Base-by-base conservation (phyloP, 345 rosid species). In the Angophora floribunda region DNA sequence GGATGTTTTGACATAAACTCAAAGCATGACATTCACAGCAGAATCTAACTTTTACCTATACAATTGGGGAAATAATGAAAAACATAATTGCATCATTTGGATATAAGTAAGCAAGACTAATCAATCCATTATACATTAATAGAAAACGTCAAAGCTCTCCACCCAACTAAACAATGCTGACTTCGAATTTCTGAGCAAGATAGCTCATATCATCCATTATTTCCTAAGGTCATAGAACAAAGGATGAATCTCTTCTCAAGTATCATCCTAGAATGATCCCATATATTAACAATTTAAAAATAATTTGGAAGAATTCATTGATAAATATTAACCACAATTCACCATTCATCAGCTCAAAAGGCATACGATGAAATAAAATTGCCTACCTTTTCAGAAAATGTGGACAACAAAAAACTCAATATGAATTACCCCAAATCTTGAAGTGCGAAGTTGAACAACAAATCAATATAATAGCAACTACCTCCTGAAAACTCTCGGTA, bases 401-500 rank as follows among this genome's bases (percentile, higher is more conserved):
- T 67, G 45, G 13, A 32, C 24, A 32, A 36, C 7, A 1, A 85
- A 52, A 85, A 22, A 4, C 26, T 85, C 53, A 55, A 55, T 32
- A 85, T 85, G 47, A 30, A 85, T 21, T 15, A n/a, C 44, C 65
- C 4, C 10, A 21, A 11, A 85, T 53, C 45, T 67, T 75, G 7
- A n/a, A 11, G 3, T 26, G 22, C 8, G 5, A 51, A 51, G 24
- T 30, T 13, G 22, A 86, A 51, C 19, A 9, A 79, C 4, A 49
- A 85, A n/a, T 85, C 16, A 22, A 30, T 51, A 67, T 11, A 50
- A 86, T 16, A 86, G 6, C 87, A 97, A 75, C 82, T 19, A 75
- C 82, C 82, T 75, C 99, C 96, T 91, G 96, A 88, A 89, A 89
- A 90, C 85, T 93, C 94, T 65, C 90, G 90, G 86, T 89, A 91